phyloP scores from a whole-genome alignment of 306 rosid species.

The Oxytropis ochrocephala region DNA sequence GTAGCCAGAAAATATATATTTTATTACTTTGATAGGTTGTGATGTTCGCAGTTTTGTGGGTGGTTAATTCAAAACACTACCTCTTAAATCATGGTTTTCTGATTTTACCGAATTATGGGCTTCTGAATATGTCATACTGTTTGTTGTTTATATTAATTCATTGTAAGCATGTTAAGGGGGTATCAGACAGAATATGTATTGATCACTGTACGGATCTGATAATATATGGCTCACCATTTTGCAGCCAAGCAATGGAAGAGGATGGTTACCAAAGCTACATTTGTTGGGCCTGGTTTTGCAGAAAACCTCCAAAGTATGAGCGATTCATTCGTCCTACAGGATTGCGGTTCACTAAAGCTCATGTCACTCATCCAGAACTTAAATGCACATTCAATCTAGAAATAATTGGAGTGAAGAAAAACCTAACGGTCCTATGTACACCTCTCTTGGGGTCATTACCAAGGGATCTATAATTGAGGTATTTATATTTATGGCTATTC shows the following conservation, averaged over 20 bases:
- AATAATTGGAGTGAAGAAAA: slow-evolving; percentile 89
- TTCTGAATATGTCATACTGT: neutral
- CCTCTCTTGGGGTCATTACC: slow-evolving; percentile 93
- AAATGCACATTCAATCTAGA: slow-evolving; percentile 93
- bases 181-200: neutral
- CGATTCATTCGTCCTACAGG: slow-evolving; percentile 89
- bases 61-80: neutral
- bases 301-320: slow-evolving; percentile 97
- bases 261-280: slow-evolving; percentile 95
- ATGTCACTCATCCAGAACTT: slow-evolving; percentile 92
- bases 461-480: slow-evolving; percentile 96
- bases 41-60: neutral
- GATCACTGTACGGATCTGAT: neutral
- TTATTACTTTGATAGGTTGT: neutral
- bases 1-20: neutral
- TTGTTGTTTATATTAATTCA: neutral
- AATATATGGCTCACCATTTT: slow-evolving; percentile 4
- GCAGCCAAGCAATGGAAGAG: slow-evolving; percentile 98
- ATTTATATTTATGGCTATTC: neutral
- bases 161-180: neutral
- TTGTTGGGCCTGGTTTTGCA: slow-evolving; percentile 85
- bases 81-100: neutral
- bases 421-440: slow-evolving; percentile 86
- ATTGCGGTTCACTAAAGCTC: slow-evolving; percentile 86
- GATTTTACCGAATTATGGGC: neutral